Conservation (phyloP, 2,329 filamentous ascomycete species). For the Exserohilum turcica region DNA sequence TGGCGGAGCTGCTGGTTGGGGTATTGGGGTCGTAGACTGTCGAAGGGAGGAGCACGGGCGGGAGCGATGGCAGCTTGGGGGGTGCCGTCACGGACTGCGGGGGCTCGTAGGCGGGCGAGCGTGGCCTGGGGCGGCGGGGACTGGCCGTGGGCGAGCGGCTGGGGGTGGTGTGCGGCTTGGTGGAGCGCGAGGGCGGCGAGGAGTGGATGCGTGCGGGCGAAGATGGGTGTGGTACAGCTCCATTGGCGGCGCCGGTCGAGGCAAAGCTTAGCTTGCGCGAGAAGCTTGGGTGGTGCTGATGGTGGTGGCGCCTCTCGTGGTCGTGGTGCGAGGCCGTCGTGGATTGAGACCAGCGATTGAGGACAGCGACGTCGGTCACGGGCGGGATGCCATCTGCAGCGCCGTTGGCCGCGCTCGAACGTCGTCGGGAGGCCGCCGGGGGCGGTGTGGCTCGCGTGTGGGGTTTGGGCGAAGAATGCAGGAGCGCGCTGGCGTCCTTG, state of each 20-base stretch:
- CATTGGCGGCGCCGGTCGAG: slow-evolving; percentile 34
- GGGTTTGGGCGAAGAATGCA: slow-evolving; percentile 27
- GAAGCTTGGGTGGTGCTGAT: slow-evolving; percentile 37
- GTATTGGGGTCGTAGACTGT: slow-evolving; percentile 47
- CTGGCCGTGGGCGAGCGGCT: slow-evolving; percentile 46
- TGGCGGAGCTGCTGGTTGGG: slow-evolving; percentile 37
- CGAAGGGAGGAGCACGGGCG: slow-evolving; percentile 38
- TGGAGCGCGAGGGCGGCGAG: slow-evolving; percentile 28
- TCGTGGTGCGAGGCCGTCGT: slow-evolving; percentile 58
- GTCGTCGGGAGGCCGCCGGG: slow-evolving; percentile 34
- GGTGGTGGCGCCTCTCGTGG: slow-evolving; percentile 40
- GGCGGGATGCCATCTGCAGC: slow-evolving; percentile 46
- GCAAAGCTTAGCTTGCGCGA: slow-evolving; percentile 8
- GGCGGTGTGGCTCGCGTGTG: slow-evolving; percentile 37
- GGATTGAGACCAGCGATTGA: slow-evolving; percentile 65
- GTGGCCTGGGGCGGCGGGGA: slow-evolving; percentile 39
- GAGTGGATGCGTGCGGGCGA: slow-evolving; percentile 33
- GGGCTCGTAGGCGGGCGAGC: slow-evolving; percentile 41
- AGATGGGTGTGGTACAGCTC: slow-evolving; percentile 40
- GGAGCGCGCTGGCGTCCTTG: slow-evolving; percentile 25
- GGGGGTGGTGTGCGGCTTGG: slow-evolving; percentile 17
- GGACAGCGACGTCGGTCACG: slow-evolving; percentile 53
- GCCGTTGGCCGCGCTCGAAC: slow-evolving; percentile 50
- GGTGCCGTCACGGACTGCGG: slow-evolving; percentile 39
- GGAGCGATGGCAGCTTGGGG: slow-evolving; percentile 39